A percentile compares a stretch with the other conserved stretches of the same genome.
Conservation (phyloP, 2,329 filamentous ascomycete species). For the Scedosporium boydii region DNA sequence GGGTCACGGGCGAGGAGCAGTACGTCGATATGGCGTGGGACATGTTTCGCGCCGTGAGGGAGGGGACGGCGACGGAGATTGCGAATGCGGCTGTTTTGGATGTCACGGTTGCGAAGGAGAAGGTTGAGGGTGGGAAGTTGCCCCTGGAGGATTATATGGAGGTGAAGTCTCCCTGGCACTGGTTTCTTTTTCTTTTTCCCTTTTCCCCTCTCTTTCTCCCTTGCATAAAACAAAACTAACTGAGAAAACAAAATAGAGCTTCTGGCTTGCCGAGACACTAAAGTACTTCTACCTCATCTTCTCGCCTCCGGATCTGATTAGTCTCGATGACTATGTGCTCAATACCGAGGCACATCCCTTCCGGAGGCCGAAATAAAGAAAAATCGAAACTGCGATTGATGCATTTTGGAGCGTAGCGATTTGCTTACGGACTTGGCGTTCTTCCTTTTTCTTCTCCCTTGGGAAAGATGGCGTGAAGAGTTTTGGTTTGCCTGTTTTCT, state of each 20-base stretch:
- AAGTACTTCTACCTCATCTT: constrained; percentile 71
- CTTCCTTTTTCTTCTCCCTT: neutral
- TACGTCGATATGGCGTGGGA: constrained; percentile 64
- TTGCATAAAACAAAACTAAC: neutral
- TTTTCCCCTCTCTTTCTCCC: no score
- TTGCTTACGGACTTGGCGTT: neutral
- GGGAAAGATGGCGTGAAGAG: neutral
- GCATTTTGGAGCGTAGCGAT: neutral
- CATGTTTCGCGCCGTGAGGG: constrained; percentile 60
- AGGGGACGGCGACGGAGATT: constrained; percentile 49
- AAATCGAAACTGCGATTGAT: neutral
- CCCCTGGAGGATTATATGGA: constrained; percentile 5
- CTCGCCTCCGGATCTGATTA: constrained; percentile 50
- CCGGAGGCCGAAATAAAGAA: constrained; percentile 25
- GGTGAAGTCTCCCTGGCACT: neutral
- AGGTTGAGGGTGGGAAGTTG: neutral
- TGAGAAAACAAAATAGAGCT: constrained; percentile 39
- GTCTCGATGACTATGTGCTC: constrained; percentile 58
- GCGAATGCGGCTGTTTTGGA: constrained; percentile 59
- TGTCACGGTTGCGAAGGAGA: constrained; percentile 26
- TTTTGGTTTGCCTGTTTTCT: neutral
- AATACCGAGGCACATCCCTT: constrained; percentile 44
- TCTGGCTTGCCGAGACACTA: constrained; percentile 64
- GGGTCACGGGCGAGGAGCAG: constrained; percentile 55
- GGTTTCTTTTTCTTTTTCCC: neutral